Evolutionary conservation across 164 flowering plant species (phyloP), one percentile per base, ranked within the genome.

Genomic region (Aristolochia contorta): DNA sequence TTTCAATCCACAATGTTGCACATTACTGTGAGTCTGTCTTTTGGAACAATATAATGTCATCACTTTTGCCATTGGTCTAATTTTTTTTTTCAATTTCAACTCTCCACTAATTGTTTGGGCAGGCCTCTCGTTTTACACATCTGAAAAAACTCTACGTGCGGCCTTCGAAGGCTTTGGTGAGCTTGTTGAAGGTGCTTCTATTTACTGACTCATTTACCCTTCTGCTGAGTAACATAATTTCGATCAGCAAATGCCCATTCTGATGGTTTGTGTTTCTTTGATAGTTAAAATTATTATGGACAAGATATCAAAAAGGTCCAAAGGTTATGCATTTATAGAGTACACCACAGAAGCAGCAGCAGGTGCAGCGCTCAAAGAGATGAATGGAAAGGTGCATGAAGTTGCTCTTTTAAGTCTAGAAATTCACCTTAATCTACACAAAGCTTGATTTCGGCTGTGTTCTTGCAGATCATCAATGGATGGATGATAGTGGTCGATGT

Each of bases 161-260:
- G 91, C 89, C 65, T 92, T 89, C 70, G 94, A 92, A 77, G 85
- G 86, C 32, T 92, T 84, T 71, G 98, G 98, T 43, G 90, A 92
- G 65, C 88, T 92, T 65, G 91, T 86, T 57, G 85, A 89, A 84
- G 98, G 96, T 92, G 75, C 45, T 59, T 8, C 10, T 21, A 27
- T 8, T n/a, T 14, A 19, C 16, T 53, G 43, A 27, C 43, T 49
- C 20, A 19, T 20, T 59, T 12, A 16, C 21, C 49, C 37, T 14
- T 53, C 14, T 10, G 43, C 43, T 37, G 43, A 37, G 30, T 27
- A 5, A 27, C 30, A 24, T 10, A 6, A 12, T 18, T 0, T 16
- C 27, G 23, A 27, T 8, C 16, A 37, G 43, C 51, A 54, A 43
- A 27, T 53, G 12, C 54, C 61, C 19, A 24, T 24, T 46, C 51